These are phyloP conservation scores for Ceratocystis lukuohia DNA, from an alignment of 2,329 filamentous ascomycete species.

Conservation along the genomic window DNA sequence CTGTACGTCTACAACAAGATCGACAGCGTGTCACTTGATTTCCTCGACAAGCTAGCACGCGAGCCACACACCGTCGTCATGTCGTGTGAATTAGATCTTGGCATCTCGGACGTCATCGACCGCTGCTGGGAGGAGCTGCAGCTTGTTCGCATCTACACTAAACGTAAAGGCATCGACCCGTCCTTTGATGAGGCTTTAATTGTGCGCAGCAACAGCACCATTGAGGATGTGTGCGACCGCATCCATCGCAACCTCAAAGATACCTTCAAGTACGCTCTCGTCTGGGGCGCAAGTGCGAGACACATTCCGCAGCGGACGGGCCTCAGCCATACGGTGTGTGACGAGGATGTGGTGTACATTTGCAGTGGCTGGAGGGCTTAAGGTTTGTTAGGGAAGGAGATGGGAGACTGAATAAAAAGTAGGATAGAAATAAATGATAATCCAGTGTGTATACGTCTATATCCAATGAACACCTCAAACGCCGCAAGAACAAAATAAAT, in stretches of 20 bases:
- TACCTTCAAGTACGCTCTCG: slow-evolving; percentile 95
- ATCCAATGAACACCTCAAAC: slow-evolving; percentile 9
- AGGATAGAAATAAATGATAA: slow-evolving; percentile 13
- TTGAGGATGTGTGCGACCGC: slow-evolving; percentile 94
- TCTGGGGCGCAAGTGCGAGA: slow-evolving; percentile 92
- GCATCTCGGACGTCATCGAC: slow-evolving; percentile 85
- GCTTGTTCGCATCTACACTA: slow-evolving; percentile 88
- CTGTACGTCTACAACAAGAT: slow-evolving; percentile 99
- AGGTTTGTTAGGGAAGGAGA: slow-evolving; percentile 11
- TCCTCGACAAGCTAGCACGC: slow-evolving; percentile 78
- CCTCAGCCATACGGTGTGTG: slow-evolving; percentile 61
- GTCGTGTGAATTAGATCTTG: slow-evolving; percentile 91
- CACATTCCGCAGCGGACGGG: slow-evolving; percentile 92
- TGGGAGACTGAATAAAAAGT: background rate
- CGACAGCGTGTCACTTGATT: slow-evolving; percentile 84
- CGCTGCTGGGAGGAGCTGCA: slow-evolving; percentile 87
- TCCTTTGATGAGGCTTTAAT: slow-evolving; percentile 87
- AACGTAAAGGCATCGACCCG: slow-evolving; percentile 83
- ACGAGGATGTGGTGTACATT: slow-evolving; percentile 57
- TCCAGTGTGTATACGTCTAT: slow-evolving; percentile 2
- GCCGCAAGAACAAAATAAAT: slow-evolving; percentile 13
- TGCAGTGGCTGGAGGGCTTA: slow-evolving; percentile 51
- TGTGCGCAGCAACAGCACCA: slow-evolving; percentile 71
- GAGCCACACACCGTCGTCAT: slow-evolving; percentile 94
- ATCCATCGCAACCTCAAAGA: slow-evolving; percentile 93